Percentiles rank a stretch among this genome's conserved stretches.
These are phyloP conservation scores for Magnaporthales sp. DNA, from an alignment of 2,329 filamentous ascomycete genomes.

Conservation along the genomic window DNA sequence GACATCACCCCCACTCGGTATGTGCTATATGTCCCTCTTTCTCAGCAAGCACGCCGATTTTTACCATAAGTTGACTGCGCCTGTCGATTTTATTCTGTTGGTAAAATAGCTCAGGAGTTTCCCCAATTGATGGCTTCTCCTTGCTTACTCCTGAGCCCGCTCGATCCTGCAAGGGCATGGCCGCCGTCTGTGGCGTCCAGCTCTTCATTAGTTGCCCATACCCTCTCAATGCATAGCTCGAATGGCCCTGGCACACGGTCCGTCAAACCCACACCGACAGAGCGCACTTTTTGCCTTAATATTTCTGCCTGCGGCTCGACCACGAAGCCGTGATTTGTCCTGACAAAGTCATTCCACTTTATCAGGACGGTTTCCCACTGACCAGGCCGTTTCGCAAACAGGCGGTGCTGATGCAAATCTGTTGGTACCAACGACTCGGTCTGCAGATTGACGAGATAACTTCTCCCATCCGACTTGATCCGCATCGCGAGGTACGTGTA, in stretches of 20 bases:
- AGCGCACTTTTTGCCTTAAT: constrained; percentile 75
- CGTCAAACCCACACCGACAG: constrained; percentile 78
- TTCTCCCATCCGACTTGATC: constrained; percentile 81
- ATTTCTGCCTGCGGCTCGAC: constrained; percentile 91
- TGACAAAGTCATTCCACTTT: constrained; percentile 85
- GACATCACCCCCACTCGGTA: background rate
- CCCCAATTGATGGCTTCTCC: constrained; percentile 33
- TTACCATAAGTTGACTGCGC: background rate
- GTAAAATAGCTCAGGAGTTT: background rate
- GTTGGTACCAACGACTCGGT: constrained; percentile 88
- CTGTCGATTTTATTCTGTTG: background rate
- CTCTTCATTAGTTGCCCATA: constrained; percentile 80
- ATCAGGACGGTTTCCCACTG: constrained; percentile 95
- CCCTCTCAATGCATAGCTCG: constrained; percentile 72
- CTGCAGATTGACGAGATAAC: constrained; percentile 93
- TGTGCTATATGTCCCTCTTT: background rate
- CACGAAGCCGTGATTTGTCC: constrained; percentile 86
- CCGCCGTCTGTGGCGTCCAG: constrained; percentile 23
- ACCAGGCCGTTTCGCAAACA: constrained; percentile 70
- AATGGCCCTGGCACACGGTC: constrained; percentile 85
- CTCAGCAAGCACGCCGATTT: background rate
- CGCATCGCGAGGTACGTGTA: constrained; percentile 83
- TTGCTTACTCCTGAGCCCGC: constrained; percentile 30
- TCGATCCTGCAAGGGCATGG: constrained; percentile 17
- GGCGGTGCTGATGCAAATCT: constrained; percentile 90